phyloP scores from a whole-genome alignment of 2,329 filamentous ascomycete genomes.

The Metarhizium guizhouense region DNA sequence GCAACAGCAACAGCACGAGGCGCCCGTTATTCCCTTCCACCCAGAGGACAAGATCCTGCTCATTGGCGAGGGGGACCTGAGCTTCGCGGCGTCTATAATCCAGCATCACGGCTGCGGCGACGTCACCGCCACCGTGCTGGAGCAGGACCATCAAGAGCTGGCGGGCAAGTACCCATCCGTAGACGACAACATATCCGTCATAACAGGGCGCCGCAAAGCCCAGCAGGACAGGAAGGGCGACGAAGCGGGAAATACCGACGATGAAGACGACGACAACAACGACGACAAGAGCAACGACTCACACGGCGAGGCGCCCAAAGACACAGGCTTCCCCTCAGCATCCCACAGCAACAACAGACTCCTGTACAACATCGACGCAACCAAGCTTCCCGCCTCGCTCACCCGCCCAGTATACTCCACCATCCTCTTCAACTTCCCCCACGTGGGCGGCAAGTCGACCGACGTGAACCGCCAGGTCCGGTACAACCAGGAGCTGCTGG shows the following conservation, averaged over 20 bases:
- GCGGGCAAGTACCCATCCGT: slow-evolving; percentile 67
- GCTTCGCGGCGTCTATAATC: slow-evolving; percentile 61
- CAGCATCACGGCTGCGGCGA: slow-evolving; percentile 56
- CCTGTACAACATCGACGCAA: slow-evolving; percentile 58
- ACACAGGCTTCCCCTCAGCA: slow-evolving; percentile 5
- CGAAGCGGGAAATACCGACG: neutral
- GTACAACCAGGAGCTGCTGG: slow-evolving; percentile 74
- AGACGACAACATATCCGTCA: slow-evolving; percentile 44
- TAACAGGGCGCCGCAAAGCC: slow-evolving; percentile 24
- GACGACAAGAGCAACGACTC: neutral
- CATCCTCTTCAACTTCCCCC: slow-evolving; percentile 94
- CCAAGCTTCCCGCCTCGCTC: slow-evolving; percentile 44
- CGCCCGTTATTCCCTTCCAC: slow-evolving; percentile 57
- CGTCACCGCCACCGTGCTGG: slow-evolving; percentile 62
- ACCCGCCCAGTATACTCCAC: slow-evolving; percentile 51
- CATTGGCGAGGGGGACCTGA: slow-evolving; percentile 73
- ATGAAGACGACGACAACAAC: slow-evolving; percentile 8
- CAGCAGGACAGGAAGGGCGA: slow-evolving; percentile 1
- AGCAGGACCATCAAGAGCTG: slow-evolving; percentile 48
- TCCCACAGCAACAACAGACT: slow-evolving; percentile 22
- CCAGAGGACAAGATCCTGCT: slow-evolving; percentile 61
- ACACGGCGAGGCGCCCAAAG: slow-evolving; percentile 11
- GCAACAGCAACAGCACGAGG: slow-evolving; percentile 17
- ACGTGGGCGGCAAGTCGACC: slow-evolving; percentile 84
- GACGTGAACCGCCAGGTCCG: slow-evolving; percentile 93